Conservation (phyloP, 2,329 filamentous ascomycete species). For the Exophiala xenobiotica region DNA sequence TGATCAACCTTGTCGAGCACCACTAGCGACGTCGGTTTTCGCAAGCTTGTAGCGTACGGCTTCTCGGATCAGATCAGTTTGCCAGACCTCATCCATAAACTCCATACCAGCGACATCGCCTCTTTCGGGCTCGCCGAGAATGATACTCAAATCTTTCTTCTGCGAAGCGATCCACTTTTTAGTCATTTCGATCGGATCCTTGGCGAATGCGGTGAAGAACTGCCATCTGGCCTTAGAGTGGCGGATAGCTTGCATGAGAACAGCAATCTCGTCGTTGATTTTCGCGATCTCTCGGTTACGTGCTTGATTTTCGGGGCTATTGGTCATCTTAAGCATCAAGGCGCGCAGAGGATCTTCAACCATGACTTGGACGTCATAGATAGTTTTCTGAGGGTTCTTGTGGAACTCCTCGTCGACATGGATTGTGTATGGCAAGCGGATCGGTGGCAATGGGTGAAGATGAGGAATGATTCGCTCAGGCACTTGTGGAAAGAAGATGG, state of each 20-base stretch:
- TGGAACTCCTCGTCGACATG: slow-evolving; percentile 85
- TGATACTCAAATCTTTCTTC: slow-evolving; percentile 83
- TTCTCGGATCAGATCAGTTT: slow-evolving; percentile 59
- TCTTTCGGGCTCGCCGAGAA: slow-evolving; percentile 75
- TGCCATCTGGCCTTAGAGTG: slow-evolving; percentile 86
- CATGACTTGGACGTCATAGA: slow-evolving; percentile 85
- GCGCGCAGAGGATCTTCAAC: slow-evolving; percentile 78
- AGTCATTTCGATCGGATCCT: slow-evolving; percentile 81
- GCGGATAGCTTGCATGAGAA: slow-evolving; percentile 76
- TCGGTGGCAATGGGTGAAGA: slow-evolving; percentile 73
- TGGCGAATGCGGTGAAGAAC: slow-evolving; percentile 75
- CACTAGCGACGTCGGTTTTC: slow-evolving; percentile 39
- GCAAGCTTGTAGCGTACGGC: slow-evolving; percentile 62
- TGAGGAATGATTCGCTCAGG: slow-evolving; percentile 77
- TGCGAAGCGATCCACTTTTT: slow-evolving; percentile 87
- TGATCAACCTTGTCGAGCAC: neutral
- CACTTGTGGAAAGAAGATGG: slow-evolving; percentile 81
- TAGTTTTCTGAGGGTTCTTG: slow-evolving; percentile 68
- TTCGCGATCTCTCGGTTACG: slow-evolving; percentile 73
- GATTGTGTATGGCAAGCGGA: slow-evolving; percentile 87
- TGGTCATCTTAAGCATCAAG: slow-evolving; percentile 60
- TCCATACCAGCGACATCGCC: slow-evolving; percentile 52
- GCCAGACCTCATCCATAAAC: slow-evolving; percentile 59
- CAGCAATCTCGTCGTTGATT: slow-evolving; percentile 82
- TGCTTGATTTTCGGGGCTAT: slow-evolving; percentile 67